Percentiles rank a stretch among this genome's conserved stretches.
Conservation (phyloP, 257 asterid species). For the Petrea volubilis region DNA sequence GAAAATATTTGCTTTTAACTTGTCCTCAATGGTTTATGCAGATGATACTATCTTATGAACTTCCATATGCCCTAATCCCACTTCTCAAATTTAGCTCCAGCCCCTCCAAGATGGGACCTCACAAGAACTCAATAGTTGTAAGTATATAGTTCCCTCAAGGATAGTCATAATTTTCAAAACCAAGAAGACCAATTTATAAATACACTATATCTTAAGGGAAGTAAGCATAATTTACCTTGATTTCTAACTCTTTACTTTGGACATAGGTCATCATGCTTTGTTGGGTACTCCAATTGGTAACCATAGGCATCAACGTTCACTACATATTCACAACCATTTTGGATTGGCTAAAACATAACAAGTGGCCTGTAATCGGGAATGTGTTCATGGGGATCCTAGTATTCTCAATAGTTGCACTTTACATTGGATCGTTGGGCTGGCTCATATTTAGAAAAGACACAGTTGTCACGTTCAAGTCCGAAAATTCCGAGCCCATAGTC, state of each 20-base stretch:
- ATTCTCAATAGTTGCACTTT: slow-evolving; percentile 71
- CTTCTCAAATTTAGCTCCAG: slow-evolving; percentile 77
- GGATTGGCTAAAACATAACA: slow-evolving; percentile 64
- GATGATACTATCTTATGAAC: slow-evolving; percentile 95
- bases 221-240: no score
- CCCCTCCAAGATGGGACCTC: slow-evolving; percentile 80
- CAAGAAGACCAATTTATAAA: no score
- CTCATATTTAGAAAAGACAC: slow-evolving; percentile 83
- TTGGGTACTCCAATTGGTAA: slow-evolving; percentile 77
- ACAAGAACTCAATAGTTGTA: slow-evolving; percentile 80
- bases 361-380: slow-evolving; percentile 63
- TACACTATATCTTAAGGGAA: no score
- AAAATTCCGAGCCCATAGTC: slow-evolving; percentile 33
- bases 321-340: slow-evolving; percentile 66
- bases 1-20: no score
- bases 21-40: slow-evolving; percentile 19
- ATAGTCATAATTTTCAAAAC: no score
- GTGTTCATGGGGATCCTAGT: slow-evolving; percentile 71
- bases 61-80: slow-evolving; percentile 83
- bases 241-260: not conserved
- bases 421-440: slow-evolving; percentile 56
- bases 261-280: slow-evolving; percentile 72
- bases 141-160: no score
- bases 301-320: slow-evolving; percentile 84
- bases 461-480: slow-evolving; percentile 58